Conservation (phyloP, 495 filamentous ascomycete species). For the Hyaloscypha hepaticicola region DNA sequence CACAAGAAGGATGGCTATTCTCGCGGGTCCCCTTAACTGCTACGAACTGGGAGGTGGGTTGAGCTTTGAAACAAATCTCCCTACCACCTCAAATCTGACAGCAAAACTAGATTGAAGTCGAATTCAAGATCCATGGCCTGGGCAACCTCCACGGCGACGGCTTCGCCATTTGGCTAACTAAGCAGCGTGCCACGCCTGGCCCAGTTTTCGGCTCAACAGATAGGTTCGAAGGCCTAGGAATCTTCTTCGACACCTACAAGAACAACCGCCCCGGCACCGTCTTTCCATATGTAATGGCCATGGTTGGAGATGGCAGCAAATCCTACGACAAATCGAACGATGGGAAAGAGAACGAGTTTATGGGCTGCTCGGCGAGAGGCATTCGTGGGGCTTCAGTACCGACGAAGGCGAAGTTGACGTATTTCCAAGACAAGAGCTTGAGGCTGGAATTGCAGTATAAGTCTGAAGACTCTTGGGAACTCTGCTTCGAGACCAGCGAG, state of each 20-base stretch:
- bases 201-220: constrained; percentile 88
- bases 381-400: constrained; percentile 74
- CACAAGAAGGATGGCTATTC: constrained; percentile 89
- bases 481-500: constrained; percentile 79
- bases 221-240: constrained; percentile 88
- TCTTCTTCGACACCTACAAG: constrained; percentile 99
- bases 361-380: constrained; percentile 92
- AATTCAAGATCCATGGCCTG: constrained; percentile 87
- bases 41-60: constrained; percentile 91
- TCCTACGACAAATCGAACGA: constrained; percentile 92
- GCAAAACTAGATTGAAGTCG: constrained; percentile 71
- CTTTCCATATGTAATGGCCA: constrained; percentile 98
- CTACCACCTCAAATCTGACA: background rate
- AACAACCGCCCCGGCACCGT: constrained; percentile 94
- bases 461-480: constrained; percentile 78
- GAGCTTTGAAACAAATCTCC: background rate
- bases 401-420: constrained; percentile 85
- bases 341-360: constrained; percentile 88
- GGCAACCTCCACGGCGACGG: constrained; percentile 89
- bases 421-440: constrained; percentile 93
- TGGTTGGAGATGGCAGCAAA: constrained; percentile 89
- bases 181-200: constrained; percentile 77
- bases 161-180: constrained; percentile 98
- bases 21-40: constrained; percentile 92
- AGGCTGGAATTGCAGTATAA: constrained; percentile 95